Evolutionary conservation across 352 stramenopile genomes (phyloP).

Genomic region (Phytopythium vexans): DNA sequence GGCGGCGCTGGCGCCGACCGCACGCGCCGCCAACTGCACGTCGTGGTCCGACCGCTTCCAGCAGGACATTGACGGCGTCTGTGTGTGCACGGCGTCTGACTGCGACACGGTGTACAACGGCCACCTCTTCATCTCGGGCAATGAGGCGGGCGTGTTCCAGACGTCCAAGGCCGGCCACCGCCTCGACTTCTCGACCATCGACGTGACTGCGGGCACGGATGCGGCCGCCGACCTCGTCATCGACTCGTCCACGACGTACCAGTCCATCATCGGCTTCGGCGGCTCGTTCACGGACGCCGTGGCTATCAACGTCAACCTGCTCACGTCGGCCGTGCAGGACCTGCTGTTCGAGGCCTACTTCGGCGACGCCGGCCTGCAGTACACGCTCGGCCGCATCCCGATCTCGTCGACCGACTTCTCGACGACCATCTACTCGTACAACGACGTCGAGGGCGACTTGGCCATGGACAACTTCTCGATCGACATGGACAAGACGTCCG

Average conservation of each 20-base stretch:
- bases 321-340: constrained; percentile 54
- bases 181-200: constrained; percentile 35
- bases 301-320: constrained; percentile 73
- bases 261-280: constrained; percentile 87
- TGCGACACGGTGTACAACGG: constrained; percentile 57
- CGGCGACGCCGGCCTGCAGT: constrained; percentile 69
- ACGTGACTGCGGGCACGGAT: constrained; percentile 11
- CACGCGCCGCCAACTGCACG: constrained; percentile 25
- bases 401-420: constrained; percentile 89
- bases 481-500: constrained; percentile 65
- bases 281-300: constrained; percentile 88
- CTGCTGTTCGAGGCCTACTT: constrained; percentile 82
- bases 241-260: constrained; percentile 49
- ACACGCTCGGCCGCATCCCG: constrained; percentile 79
- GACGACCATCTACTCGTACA: constrained; percentile 84
- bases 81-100: constrained; percentile 40
- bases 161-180: constrained; percentile 49
- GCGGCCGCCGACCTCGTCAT: constrained; percentile 37
- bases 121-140: constrained; percentile 29
- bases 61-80: constrained; percentile 44
- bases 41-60: constrained; percentile 43
- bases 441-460: constrained; percentile 73
- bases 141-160: constrained; percentile 44
- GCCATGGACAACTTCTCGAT: constrained; percentile 81
- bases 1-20: constrained; percentile 8